Evolutionary conservation across 495 filamentous ascomycete genomes (phyloP).

Genomic region (Cladorrhinum samala): DNA sequence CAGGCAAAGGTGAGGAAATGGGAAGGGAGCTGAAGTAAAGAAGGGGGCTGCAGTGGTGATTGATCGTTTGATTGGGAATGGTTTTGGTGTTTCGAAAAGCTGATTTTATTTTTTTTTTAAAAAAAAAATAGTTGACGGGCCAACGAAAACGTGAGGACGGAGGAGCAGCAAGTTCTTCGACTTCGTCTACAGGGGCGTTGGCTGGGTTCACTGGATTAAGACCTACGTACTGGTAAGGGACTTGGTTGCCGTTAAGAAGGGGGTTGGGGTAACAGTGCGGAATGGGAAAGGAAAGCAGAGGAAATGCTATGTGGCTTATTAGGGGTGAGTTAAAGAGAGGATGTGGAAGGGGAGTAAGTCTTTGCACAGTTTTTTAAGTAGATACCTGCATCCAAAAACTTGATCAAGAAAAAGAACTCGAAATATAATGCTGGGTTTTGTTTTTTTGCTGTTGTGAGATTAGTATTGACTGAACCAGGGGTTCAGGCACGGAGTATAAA

Average conservation of each 20-base stretch:
- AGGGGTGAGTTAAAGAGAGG: background rate
- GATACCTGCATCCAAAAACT: too few species aligned
- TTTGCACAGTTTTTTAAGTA: too few species aligned
- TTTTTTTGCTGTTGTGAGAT: too few species aligned
- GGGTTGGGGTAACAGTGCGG: background rate
- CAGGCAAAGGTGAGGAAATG: too few species aligned
- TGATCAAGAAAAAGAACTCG: too few species aligned
- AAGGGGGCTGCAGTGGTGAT: background rate
- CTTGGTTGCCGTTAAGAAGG: background rate
- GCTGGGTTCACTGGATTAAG: constrained; percentile 62
- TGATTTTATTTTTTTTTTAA: background rate
- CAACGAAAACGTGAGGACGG: constrained; percentile 70
- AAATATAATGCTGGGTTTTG: too few species aligned
- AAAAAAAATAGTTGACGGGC: constrained; percentile 51
- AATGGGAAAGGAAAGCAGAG: background rate
- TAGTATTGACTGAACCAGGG: too few species aligned
- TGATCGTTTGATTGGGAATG: background rate
- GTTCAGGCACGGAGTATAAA: too few species aligned
- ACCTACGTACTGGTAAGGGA: constrained; percentile 59
- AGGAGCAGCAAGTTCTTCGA: constrained; percentile 47
- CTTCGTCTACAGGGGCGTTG: constrained; percentile 45
- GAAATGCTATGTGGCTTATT: background rate
- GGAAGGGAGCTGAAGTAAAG: too few species aligned
- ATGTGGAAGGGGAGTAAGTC: background rate
- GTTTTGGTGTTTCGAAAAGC: background rate